phyloP scores from a whole-genome alignment of 192 early-diverging fungal species.

The Phycomyces blakesleeanus region DNA sequence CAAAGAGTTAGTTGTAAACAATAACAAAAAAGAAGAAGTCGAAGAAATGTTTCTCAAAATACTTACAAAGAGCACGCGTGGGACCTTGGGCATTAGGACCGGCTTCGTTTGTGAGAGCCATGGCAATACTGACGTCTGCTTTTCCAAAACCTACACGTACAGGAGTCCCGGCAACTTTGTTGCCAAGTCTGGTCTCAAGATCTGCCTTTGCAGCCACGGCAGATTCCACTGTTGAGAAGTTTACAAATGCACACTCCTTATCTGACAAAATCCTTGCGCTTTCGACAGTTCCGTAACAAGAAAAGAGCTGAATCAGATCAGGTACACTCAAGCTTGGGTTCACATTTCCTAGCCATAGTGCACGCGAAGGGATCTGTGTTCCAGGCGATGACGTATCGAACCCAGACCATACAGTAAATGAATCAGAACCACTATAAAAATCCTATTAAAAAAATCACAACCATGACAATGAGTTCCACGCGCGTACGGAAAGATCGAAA shows the following conservation, averaged over 20 bases:
- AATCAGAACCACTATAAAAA: slow-evolving; percentile 13
- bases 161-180: slow-evolving; percentile 72
- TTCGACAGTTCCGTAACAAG: slow-evolving; percentile 89
- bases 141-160: slow-evolving; percentile 82
- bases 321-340: slow-evolving; percentile 76
- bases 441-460: slow-evolving; percentile 7
- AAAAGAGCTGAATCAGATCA: slow-evolving; percentile 79
- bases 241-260: slow-evolving; percentile 97
- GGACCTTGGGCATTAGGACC: slow-evolving; percentile 52
- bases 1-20: too few relatives aligned
- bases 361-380: slow-evolving; percentile 73
- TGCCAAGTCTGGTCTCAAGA: slow-evolving; percentile 66
- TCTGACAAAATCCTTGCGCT: slow-evolving; percentile 85
- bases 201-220: slow-evolving; percentile 80
- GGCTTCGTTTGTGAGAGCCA: slow-evolving; percentile 52
- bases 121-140: slow-evolving; percentile 52
- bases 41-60: too few relatives aligned
- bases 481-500: too few relatives aligned
- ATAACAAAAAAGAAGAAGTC: too few relatives aligned
- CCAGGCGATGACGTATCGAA: slow-evolving; percentile 15
- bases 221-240: slow-evolving; percentile 82
- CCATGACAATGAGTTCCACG: too few relatives aligned
- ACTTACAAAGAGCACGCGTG: slow-evolving; percentile 70
- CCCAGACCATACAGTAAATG: neutral
- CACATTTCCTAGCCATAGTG: slow-evolving; percentile 93